phyloP scores from a whole-genome alignment of 495 filamentous ascomycete genomes.

The Aspergillus ostianus region DNA sequence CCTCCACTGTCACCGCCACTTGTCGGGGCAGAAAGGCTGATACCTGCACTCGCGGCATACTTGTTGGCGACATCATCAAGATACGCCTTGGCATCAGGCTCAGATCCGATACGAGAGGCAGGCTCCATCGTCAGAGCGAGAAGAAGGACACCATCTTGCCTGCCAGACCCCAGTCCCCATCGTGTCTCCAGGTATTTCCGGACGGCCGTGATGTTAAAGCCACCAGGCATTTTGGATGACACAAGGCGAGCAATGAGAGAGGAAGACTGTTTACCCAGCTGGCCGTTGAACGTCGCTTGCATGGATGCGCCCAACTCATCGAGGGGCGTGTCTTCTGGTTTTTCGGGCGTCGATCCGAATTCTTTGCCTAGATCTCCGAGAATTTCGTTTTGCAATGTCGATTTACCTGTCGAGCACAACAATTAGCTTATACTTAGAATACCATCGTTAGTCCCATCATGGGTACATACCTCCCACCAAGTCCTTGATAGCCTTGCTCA shows the following conservation, averaged over 20 bases:
- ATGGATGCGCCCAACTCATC: conserved; percentile 94
- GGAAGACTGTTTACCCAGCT: conserved; percentile 94
- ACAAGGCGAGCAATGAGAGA: conserved; percentile 91
- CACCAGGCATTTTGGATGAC: conserved; percentile 98
- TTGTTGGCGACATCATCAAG: conserved; percentile 84
- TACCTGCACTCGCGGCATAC: conserved; percentile 81
- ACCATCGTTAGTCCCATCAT: neutral
- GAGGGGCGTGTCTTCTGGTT: conserved; percentile 94
- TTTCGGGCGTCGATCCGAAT: conserved; percentile 96
- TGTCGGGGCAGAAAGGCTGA: conserved; percentile 75
- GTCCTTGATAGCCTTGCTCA: conserved; percentile 98
- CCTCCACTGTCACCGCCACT: conserved; percentile 73
- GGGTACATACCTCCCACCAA: conserved; percentile 82
- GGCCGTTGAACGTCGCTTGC: conserved; percentile 97
- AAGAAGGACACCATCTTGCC: conserved; percentile 88
- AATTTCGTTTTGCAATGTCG: conserved; percentile 96
- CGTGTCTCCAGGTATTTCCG: conserved; percentile 92
- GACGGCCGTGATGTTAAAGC: conserved; percentile 95
- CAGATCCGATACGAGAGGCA: conserved; percentile 78
- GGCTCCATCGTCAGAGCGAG: conserved; percentile 93
- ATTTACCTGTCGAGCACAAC: conserved; percentile 65
- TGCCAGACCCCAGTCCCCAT: conserved; percentile 83
- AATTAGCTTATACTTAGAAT: neutral
- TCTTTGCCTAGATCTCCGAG: conserved; percentile 95
- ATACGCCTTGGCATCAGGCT: conserved; percentile 87